Evolutionary conservation across 306 rosid genomes (phyloP), one percentile per base, ranked within the genome.

Genomic region (cucumber (Cucumis sativus)): DNA sequence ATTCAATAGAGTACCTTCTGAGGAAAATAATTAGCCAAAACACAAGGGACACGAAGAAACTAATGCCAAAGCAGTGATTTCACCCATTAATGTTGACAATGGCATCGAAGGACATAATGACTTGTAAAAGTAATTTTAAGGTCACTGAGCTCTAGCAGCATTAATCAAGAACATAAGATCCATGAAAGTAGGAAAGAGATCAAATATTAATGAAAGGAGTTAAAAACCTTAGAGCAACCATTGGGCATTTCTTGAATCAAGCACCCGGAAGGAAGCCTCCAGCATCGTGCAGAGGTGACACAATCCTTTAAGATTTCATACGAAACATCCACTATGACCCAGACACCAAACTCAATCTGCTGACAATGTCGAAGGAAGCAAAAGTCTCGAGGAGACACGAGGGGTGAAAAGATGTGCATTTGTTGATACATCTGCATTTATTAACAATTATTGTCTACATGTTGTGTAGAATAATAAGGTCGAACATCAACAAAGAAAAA

Each of bases 251-350:
- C 91, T 18, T 87, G 79, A 78, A 93, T 87, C 82, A 91, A 60
- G 83, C 92, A 91, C 15, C 97, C 98, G 16, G 97, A 93, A 55
- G 97, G 98, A 63, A 88, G 80, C 80, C 80, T 87, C 93, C 97
- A 85, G 63, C 83, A 47, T 13, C n/a, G 77, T 39, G 86, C 41
- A 20, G 62, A 45, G 30, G 39, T 69, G 17, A 17, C 1, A 30
- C 23, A 58, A 28, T 74, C 76, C 62, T 69, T 64, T 7, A 78
- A 56, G 77, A 43, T 70, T 77, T 88, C 87, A 49, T 81, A 67
- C 9, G 98, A 91, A 33, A 93, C 91, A 77, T 93, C 92, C 37
- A 71, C 84, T 57, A 93, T 86, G 0, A 66, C 82, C 98, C 98
- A 91, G 51, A 15, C 77, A 8, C 89, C 90, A 7, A 4, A 21